Base-by-base conservation (phyloP, 441 rosid species). In the Erodium moschatum region DNA sequence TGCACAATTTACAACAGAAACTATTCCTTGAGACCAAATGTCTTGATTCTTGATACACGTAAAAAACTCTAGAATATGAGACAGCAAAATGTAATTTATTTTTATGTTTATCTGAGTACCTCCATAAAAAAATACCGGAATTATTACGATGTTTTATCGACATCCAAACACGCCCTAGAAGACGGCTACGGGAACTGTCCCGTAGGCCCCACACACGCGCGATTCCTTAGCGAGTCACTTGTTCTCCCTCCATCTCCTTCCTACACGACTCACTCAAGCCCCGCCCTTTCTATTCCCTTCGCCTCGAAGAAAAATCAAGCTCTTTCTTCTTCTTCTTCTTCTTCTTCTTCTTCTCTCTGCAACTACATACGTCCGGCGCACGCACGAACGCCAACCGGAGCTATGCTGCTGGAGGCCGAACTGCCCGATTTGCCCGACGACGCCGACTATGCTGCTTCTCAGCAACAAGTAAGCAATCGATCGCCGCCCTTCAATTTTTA, bases 401-500 rank as follows among this genome's bases (percentile, higher is more conserved):
- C 61, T 54, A n/a, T 9, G n/a, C 65, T 90, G 88, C 94, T 81
- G 69, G 91, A 91, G 83, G 50, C 89, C 9, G 99, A 91, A 71
- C 82, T 84, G 64, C 85, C 85, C 66, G 99, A 95, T 77, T 84
- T 95, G 69, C 88, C 97, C 3, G 99, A 95, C 83, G 99, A 95
- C 81, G 89, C 97, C 62, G 97, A 95, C 78, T 95, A 90, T 84
- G 97, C 97, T 2, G 97, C 95, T 8, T 91, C 99, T 33, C 78
- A 81, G 52, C 90, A 81, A 27, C 93, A 92, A 74, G 98, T 90
- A 81, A 70, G 75, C 72, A 61, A 9, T 66, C 71, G 29, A 19
- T 65, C 64, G 3, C 1, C 6, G 61, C 16, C 5, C 9, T 33
- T 33, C 38, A 33, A 33, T 33, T 33, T 33, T 5, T 33, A 5